Evolutionary conservation across 2,329 filamentous ascomycete genomes (phyloP), one percentile per base, ranked within the genome.

Genomic region (Scedosporium aurantiacum): DNA sequence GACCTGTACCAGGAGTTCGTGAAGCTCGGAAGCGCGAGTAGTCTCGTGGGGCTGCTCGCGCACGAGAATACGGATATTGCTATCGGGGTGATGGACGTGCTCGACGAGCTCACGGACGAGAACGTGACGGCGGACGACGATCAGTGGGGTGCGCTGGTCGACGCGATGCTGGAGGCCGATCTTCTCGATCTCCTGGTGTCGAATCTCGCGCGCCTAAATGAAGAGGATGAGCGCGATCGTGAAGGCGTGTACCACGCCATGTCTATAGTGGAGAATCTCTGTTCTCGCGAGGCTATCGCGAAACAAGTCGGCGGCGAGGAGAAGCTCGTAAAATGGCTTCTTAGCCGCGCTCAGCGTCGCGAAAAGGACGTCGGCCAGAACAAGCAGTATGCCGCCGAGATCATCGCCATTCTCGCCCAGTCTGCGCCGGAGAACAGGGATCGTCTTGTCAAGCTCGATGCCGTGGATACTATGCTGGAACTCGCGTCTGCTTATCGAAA

Each of bases 21-120:
- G 37, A 86, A 85, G 66, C 78, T 91, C 59, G 89, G 89, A 21
- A 89, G 85, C 63, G 84, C 86, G 0, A 82, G 75, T 4, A 92
- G 87, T 61, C 74, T 99, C 58, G 90, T 96, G 1, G 84, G 87
- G 1, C 75, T 99, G 60, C 77, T 99, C 57, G 88, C 93, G 16
- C 94, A 99, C 71, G 94, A 99, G 68, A 99, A 99, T 71, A 93
- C 92, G 0, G 94, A 99, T 70, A 95, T 99, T 65, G 91, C 94
- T 10, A 96, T 97, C 67, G 90, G 88, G 65, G 90, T 88, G 0
- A 86, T 96, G 58, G 89, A 97, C 75, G 89, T 97, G 56, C 84
- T 99, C 58, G 87, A 85, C 61, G 94, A 99, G 75, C 77, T 97
- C 66, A 95, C 91, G 14, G 94, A 97, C 68, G 92, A 99, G 70